These are phyloP conservation scores for Chaetomium sp. DNA, from an alignment of 2,329 filamentous ascomycete species.

Conservation along the genomic window DNA sequence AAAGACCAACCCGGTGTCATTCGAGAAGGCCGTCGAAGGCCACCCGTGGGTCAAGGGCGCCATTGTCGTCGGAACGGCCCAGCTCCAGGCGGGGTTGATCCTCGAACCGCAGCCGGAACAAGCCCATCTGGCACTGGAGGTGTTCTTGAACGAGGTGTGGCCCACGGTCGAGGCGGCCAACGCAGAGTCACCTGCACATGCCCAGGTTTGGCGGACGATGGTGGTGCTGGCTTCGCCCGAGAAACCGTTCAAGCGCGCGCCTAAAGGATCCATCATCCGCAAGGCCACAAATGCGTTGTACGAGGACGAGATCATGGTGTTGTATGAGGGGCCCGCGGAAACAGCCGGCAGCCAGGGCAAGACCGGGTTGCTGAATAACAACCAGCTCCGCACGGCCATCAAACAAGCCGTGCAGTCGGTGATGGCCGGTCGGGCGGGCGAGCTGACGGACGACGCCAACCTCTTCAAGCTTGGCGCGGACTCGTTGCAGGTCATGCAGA, in stretches of 20 bases:
- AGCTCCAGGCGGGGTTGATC: conserved; percentile 10
- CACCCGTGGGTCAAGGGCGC: conserved; percentile 6
- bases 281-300: conserved; percentile 6
- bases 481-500: no score
- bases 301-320: conserved; percentile 3
- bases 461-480: no score
- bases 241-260: conserved; percentile 10
- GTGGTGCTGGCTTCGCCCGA: conserved; percentile 3
- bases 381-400: no score
- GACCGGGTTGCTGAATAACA: no score
- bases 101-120: conserved; percentile 6
- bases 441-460: no score
- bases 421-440: no score
- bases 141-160: conserved; percentile 14
- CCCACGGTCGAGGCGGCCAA: conserved; percentile 12
- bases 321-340: conserved; percentile 4
- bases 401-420: no score
- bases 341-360: not conserved
- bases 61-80: conserved; percentile 8
- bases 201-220: conserved; percentile 6
- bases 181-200: conserved; percentile 4
- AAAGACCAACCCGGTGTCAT: conserved; percentile 8
- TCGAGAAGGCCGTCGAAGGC: conserved; percentile 6
- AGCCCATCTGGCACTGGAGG: not conserved
- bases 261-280: conserved; percentile 11